Evolutionary conservation across 176 grass and related monocot species (phyloP).

Genomic region (Microstegium vimineum): DNA sequence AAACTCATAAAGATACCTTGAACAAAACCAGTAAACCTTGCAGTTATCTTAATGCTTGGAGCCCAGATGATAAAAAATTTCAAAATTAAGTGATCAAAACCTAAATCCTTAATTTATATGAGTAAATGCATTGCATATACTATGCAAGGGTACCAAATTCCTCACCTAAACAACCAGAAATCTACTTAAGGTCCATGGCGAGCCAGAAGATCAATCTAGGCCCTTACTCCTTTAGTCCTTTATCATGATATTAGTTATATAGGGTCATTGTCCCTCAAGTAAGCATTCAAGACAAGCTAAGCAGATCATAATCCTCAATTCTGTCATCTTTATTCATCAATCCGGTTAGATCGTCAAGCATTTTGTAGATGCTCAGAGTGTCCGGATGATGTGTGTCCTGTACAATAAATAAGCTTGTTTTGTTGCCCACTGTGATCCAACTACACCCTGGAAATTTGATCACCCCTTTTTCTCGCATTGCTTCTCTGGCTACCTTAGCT

Average conservation of each 20-base stretch:
- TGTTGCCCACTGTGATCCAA: constrained; percentile 64
- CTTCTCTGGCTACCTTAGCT: constrained; percentile 49
- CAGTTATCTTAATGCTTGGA: neutral
- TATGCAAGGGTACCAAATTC: constrained; percentile 1
- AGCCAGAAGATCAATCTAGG: constrained; percentile 1
- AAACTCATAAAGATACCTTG: neutral
- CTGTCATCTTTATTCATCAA: constrained; percentile 45
- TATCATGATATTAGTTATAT: neutral
- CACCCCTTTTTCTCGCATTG: constrained; percentile 62
- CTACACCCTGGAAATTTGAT: constrained; percentile 60
- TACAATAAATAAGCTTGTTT: constrained; percentile 50
- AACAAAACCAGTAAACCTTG: neutral
- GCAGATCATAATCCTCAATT: constrained; percentile 28
- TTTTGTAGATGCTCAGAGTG: constrained; percentile 36
- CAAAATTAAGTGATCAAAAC: constrained; percentile 5
- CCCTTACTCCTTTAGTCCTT: neutral
- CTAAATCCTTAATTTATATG: neutral
- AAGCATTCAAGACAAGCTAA: constrained; percentile 21
- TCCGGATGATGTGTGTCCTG: constrained; percentile 55
- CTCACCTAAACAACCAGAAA: neutral
- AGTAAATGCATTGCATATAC: neutral
- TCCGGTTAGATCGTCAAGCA: constrained; percentile 41
- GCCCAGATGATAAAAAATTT: neutral
- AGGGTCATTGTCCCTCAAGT: neutral
- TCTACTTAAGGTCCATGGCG: neutral